Base-by-base conservation (phyloP, 192 early-diverging fungal species). In the Helicostylum pulchrum region DNA sequence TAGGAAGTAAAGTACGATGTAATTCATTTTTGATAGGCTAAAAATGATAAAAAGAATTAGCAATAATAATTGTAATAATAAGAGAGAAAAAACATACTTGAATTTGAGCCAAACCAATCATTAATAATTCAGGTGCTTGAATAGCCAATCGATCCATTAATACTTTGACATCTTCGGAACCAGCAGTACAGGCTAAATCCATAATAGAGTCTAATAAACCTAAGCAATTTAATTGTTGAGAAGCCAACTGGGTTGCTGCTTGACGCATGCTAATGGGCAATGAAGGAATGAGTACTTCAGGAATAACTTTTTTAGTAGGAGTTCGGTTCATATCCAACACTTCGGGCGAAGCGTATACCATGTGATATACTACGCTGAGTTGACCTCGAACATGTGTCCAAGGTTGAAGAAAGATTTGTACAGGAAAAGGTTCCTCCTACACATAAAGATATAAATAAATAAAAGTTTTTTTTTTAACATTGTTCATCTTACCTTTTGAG, bases 71-170 rank as follows among this genome's bases (percentile, higher is more conserved):
- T n/a, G n/a, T 48, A 36, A 15, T 30, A 17, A 30, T 45, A 54
- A n/a, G 26, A 2, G 7, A 32, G 19, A 58, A 4, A 23, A 5
- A 6, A 12, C 52, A 45, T 76, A 82, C 87, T 55, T 77, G 71
- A 62, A 87, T 68, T 65, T 87, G 87, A n/a, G 83, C 85, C n/a
- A 92, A 76, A 1, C 87, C 90, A 47, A 94, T 69, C n/a, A 90
- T 71, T 14, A 94, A 19, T 15, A 94, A 64, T 59, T 94, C 92
- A 8, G 92, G 88, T 42, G 86, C 71, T 48, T 85, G 79, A 42
- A 87, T 80, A 6, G 82, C 53, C 2, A 82, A 77, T 23, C 71
- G 50, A 30, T 92, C 88, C 61, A 92, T 71, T 42, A 89, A 66
- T 9, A 78, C 57, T 68, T 80, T 84, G 43, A 85, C 81, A 20